phyloP scores from a whole-genome alignment of 2,329 filamentous ascomycete species.

The Cercospora canescens region DNA sequence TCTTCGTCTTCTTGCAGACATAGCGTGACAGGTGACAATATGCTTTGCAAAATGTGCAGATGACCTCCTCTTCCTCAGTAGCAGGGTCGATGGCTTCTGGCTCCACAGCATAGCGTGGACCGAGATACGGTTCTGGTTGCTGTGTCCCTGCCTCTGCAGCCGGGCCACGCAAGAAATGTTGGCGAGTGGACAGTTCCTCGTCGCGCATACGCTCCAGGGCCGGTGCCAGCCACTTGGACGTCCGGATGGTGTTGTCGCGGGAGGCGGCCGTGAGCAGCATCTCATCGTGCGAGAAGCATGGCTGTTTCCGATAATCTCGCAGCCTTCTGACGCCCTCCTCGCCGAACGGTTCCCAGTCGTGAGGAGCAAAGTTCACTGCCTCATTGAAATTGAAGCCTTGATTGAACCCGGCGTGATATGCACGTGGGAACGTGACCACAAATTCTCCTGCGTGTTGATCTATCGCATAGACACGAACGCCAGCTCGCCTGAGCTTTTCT shows the following conservation, averaged over 20 bases:
- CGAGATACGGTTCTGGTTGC: slow-evolving; percentile 31
- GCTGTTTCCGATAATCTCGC: slow-evolving; percentile 83
- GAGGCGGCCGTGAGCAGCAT: slow-evolving; percentile 86
- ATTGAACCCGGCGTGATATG: slow-evolving; percentile 97
- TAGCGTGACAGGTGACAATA: slow-evolving; percentile 91
- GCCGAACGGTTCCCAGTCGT: slow-evolving; percentile 92
- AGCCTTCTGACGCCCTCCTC: slow-evolving; percentile 82
- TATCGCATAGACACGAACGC: slow-evolving; percentile 89
- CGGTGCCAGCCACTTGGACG: slow-evolving; percentile 91
- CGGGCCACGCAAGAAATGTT: slow-evolving; percentile 63
- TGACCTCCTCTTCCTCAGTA: slow-evolving; percentile 86
- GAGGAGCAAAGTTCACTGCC: slow-evolving; percentile 94
- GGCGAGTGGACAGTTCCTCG: slow-evolving; percentile 69
- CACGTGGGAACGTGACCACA: slow-evolving; percentile 93
- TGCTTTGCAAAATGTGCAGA: slow-evolving; percentile 87
- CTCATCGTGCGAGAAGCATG: slow-evolving; percentile 97
- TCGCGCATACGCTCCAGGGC: slow-evolving; percentile 77
- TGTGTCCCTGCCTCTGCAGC: slow-evolving; percentile 45
- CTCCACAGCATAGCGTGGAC: slow-evolving; percentile 46
- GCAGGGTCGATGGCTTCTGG: slow-evolving; percentile 67
- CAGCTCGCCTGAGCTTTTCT: slow-evolving; percentile 88
- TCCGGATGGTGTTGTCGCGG: slow-evolving; percentile 77
- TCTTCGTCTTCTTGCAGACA: slow-evolving; percentile 78
- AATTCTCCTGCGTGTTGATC: slow-evolving; percentile 95
- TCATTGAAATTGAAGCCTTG: slow-evolving; percentile 99